These are phyloP conservation scores for Diplodia corticola DNA, from an alignment of 2,329 filamentous ascomycete genomes.

Conservation along the genomic window DNA sequence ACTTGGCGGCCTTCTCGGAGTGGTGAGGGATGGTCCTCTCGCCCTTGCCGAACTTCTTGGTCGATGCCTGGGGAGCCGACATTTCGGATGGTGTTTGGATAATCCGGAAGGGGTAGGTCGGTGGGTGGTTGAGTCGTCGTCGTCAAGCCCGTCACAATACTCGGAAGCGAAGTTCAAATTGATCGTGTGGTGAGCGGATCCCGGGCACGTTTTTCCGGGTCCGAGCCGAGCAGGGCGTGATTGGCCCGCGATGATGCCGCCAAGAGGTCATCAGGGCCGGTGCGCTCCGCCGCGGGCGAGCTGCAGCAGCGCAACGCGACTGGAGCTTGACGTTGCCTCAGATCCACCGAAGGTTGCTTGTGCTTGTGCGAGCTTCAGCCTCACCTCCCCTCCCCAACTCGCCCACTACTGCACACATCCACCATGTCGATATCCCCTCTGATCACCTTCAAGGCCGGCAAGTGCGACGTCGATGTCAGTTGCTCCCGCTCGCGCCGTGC, in stretches of 20 bases:
- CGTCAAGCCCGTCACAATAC: slow-evolving; percentile 21
- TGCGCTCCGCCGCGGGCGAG: slow-evolving; percentile 26
- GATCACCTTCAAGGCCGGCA: slow-evolving; percentile 95
- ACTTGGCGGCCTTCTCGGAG: slow-evolving; percentile 95
- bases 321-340: slow-evolving; percentile 22
- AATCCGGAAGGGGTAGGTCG: slow-evolving; percentile 23
- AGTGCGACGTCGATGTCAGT: slow-evolving; percentile 79
- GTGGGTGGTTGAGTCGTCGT: slow-evolving; percentile 25
- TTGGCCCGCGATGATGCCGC: slow-evolving; percentile 10
- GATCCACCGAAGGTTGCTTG: slow-evolving; percentile 21
- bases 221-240: slow-evolving; percentile 10
- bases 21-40: slow-evolving; percentile 85
- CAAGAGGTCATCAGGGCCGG: slow-evolving; percentile 18
- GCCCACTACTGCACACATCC: slow-evolving; percentile 21
- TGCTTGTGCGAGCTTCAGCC: slow-evolving; percentile 4
- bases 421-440: slow-evolving; percentile 80
- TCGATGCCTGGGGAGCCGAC: slow-evolving; percentile 62
- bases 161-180: slow-evolving; percentile 20
- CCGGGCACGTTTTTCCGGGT: slow-evolving; percentile 18
- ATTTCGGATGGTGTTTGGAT: slow-evolving; percentile 59
- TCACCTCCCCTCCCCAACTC: slow-evolving; percentile 22
- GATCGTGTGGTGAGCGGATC: slow-evolving; percentile 16
- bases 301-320: not conserved
- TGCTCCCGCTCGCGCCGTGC: not conserved
- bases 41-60: slow-evolving; percentile 98